Evolutionary conservation across 768 basidiomycete species (phyloP), one percentile per base, ranked within the genome.

Genomic region (Wakefieldia striispora): DNA sequence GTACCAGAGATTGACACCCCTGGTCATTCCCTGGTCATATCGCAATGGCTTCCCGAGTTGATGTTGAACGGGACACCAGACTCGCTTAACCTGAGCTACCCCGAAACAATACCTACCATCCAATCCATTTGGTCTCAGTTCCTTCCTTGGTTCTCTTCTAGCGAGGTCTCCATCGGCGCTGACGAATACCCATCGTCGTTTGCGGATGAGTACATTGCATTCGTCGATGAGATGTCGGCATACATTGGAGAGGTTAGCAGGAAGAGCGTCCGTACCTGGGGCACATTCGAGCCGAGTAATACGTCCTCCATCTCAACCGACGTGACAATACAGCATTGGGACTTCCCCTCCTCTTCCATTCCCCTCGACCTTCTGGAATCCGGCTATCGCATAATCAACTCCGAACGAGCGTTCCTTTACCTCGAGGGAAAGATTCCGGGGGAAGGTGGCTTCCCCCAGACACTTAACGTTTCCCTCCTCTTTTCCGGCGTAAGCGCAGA

Each of bases 311-410:
- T 77, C 39, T 69, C 67, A 36, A 71, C 64, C 47, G 67, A 67
- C 43, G 66, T 76, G 19, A 76, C 73, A 11, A 70, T 75, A 49
- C 74, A 76, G 40, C 75, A 77, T 47, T 76, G 75, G 75, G 54
- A 68, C 43, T 70, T 70, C 47, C 68, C 70, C 3, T 55, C 52
- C 14, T 51, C 59, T 14, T 66, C 70, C 0, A 64, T 70, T 33
- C 71, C 72, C 12, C 58, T 69, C 7, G 53, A 61, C 43, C 66
- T 73, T 16, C 54, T 72, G 21, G 17, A 63, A 7, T 53, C 64
- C n/a, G 72, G 71, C 2, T 72, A 71, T 48, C 56, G 56, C 14
- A 56, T 73, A 0, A 73, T 72, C 50, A 71, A 72, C 35, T 71
- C 68, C 1, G 71, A 70, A 44, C 59, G 63, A 20, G 34, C 49